phyloP scores from a whole-genome alignment of 139 green algal genomes.

The Desmodesmus armatus region DNA sequence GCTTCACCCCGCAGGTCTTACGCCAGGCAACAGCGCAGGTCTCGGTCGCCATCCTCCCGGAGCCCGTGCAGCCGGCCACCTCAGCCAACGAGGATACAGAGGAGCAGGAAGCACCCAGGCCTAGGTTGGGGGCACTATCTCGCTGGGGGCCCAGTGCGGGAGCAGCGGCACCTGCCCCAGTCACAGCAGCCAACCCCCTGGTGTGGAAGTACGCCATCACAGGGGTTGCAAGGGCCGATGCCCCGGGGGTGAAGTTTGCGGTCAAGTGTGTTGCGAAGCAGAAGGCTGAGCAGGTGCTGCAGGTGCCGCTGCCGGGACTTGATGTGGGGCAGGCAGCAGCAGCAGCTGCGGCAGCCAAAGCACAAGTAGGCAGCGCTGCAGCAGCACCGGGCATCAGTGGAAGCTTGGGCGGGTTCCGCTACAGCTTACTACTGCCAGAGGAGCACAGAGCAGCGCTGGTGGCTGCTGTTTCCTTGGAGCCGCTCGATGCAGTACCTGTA shows the following conservation, averaged over 20 bases:
- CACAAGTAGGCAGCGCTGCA: too few relatives aligned
- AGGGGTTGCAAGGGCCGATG: conserved; percentile 30
- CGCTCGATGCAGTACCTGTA: too few relatives aligned
- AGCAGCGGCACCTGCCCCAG: too few relatives aligned
- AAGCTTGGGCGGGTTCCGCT: not conserved
- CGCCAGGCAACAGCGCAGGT: conserved; percentile 1
- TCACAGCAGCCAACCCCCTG: conserved; percentile 29
- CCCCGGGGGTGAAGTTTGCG: conserved; percentile 16
- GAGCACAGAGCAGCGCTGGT: conserved; percentile 24
- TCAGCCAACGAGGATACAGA: too few relatives aligned
- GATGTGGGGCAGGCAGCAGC: not conserved
- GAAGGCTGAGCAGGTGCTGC: not conserved
- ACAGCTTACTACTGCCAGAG: conserved; percentile 27
- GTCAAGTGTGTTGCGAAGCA: conserved; percentile 30
- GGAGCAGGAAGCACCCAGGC: too few relatives aligned
- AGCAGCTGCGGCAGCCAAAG: not conserved
- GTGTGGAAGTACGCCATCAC: conserved; percentile 9
- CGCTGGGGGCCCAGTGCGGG: too few relatives aligned
- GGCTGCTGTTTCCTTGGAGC: not conserved
- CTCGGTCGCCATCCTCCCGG: conserved; percentile 18
- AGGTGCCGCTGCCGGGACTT: conserved; percentile 34
- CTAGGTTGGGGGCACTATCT: too few relatives aligned
- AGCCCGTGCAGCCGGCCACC: too few relatives aligned
- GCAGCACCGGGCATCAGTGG: not conserved
- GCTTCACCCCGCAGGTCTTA: conserved; percentile 23